A percentile compares a stretch with the other conserved stretches of the same genome.
phyloP scores from a whole-genome alignment of 129 eudicot species.

The Deinandra increscens region DNA sequence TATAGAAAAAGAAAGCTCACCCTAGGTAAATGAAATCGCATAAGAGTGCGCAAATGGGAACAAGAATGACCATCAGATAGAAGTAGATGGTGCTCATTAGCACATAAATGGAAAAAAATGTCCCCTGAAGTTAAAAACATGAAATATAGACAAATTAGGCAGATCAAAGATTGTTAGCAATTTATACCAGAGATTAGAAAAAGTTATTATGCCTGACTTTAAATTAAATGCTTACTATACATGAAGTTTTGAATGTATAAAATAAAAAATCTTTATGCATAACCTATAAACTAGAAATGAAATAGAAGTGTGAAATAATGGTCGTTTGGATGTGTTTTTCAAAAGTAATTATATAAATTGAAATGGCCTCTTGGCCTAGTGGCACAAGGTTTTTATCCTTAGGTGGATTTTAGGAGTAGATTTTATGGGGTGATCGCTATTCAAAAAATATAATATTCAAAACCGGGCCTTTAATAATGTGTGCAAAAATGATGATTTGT shows the following conservation, averaged over 20 bases:
- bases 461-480: too few species aligned
- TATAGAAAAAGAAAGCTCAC: conserved; percentile 39
- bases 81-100: conserved; percentile 77
- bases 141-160: not conserved
- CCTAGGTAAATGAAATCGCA: conserved; percentile 74
- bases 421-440: too few species aligned
- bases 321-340: too few species aligned
- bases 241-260: too few species aligned
- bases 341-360: too few species aligned
- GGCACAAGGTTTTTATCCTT: too few species aligned
- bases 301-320: too few species aligned
- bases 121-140: conserved; percentile 52
- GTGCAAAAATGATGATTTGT: too few species aligned
- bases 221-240: not conserved
- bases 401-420: too few species aligned
- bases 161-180: not conserved
- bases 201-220: not conserved
- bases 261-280: not conserved
- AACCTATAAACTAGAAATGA: not conserved
- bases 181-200: not conserved
- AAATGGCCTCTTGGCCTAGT: too few species aligned
- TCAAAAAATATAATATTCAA: too few species aligned
- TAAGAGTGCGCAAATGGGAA: conserved; percentile 69
- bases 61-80: conserved; percentile 68
- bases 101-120: conserved; percentile 55